A percentile compares a stretch with the other conserved stretches of the same genome.
phyloP scores from a whole-genome alignment of 371 early-diverging fungal species.

The Rhizomucor miehei region DNA sequence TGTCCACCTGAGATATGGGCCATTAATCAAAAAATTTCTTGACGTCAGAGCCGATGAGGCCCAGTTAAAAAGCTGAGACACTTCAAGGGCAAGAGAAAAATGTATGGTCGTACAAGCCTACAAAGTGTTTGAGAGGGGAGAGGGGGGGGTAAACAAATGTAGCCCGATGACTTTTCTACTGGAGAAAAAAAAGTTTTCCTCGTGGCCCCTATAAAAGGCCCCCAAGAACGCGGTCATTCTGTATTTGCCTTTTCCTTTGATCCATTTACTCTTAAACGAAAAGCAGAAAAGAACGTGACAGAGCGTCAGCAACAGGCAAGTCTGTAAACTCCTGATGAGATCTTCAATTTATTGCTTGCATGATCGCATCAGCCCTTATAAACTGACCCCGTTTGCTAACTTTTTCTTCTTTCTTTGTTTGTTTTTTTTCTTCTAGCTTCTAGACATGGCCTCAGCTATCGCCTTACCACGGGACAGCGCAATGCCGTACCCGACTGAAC shows the following conservation, averaged over 20 bases:
- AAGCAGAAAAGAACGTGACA: conserved; percentile 2
- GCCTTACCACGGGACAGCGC: conserved; percentile 6
- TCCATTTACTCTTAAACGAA: background rate
- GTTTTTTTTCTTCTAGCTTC: conserved; percentile 10
- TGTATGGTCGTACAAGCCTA: background rate
- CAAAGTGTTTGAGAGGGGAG: conserved; percentile 1
- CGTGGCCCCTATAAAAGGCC: conserved; percentile 2
- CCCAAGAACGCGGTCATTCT: conserved; percentile 8
- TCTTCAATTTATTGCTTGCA: conserved; percentile 8
- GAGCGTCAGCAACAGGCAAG: conserved; percentile 2
- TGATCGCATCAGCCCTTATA: conserved; percentile 1
- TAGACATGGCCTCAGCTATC: background rate
- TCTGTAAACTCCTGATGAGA: conserved; percentile 7
- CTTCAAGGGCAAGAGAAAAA: conserved; percentile 2
- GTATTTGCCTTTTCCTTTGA: conserved; percentile 4
- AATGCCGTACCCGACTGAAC: conserved; percentile 24
- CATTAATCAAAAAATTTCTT: conserved; percentile 6
- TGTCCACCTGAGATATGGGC: background rate
- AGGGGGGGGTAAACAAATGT: conserved; percentile 13
- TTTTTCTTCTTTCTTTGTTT: conserved; percentile 1
- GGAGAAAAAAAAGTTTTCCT: conserved; percentile 11
- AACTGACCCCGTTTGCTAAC: conserved; percentile 1
- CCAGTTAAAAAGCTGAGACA: background rate
- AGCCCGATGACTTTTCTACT: conserved; percentile 23
- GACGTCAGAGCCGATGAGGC: background rate